Evolutionary conservation across 1,284 basidiomycete genomes (phyloP).

Genomic region (Cutaneotrichosporon spelunceum): DNA sequence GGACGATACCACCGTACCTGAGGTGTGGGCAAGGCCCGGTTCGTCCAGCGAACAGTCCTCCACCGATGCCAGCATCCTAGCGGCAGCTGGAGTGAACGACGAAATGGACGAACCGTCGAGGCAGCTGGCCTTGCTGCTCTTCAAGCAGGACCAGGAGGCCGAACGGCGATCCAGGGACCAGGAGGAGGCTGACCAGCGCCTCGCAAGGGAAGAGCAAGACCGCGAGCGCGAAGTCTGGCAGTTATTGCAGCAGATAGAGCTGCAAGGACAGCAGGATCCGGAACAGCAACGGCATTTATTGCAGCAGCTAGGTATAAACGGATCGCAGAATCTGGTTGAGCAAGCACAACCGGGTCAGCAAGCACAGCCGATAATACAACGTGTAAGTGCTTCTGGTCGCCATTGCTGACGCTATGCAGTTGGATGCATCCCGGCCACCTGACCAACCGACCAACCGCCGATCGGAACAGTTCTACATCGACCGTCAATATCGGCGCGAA

Average conservation of each 20-base stretch:
- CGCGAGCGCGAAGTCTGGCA: slow-evolving; percentile 41
- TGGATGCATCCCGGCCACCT: background rate
- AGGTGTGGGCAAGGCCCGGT: background rate
- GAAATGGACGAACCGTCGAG: slow-evolving; percentile 10
- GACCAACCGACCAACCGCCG: background rate
- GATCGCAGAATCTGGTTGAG: background rate
- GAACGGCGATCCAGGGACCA: slow-evolving; percentile 20
- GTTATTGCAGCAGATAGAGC: slow-evolving; percentile 32
- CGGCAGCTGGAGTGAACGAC: background rate
- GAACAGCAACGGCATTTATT: slow-evolving; percentile 19
- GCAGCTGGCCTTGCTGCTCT: slow-evolving; percentile 35
- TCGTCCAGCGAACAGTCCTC: background rate
- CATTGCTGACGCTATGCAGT: background rate
- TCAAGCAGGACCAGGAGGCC: slow-evolving; percentile 39
- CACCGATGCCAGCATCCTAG: background rate
- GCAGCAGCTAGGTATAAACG: background rate
- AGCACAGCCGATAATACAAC: background rate
- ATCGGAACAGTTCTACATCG: background rate
- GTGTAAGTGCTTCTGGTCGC: background rate
- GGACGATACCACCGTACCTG: background rate
- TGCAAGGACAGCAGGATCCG: slow-evolving; percentile 43
- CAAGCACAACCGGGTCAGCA: background rate
- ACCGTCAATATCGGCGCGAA: background rate
- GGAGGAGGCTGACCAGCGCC: too few relatives aligned
- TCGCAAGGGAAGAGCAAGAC: slow-evolving; percentile 34